Evolutionary conservation across 352 stramenopile species (phyloP), one percentile per base, ranked within the genome.

Genomic region (Phytopythium sindhum): DNA sequence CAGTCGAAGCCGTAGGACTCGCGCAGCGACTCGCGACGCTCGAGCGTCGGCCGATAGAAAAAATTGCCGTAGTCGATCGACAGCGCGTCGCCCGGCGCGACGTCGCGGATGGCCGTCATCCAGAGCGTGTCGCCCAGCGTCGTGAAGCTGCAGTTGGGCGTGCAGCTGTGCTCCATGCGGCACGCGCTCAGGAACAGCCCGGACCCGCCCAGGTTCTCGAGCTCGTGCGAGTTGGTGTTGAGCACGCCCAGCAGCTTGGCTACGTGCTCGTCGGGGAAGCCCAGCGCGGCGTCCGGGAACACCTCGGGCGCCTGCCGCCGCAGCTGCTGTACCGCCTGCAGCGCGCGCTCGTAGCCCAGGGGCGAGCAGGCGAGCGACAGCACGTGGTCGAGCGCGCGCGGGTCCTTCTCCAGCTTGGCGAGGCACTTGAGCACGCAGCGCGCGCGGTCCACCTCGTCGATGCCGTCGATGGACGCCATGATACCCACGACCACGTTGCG

Each of bases 31-130:
- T 67, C 70, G 52, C 81, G 71, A 17, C 84, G 80, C 64, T 93
- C 84, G 0, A 69, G 70, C 14, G 74, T 88, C 10, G 81, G 80
- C 2, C 80, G 78, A 70, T 89, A 93, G 63, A 90, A 90, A 57
- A 90, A 89, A 63, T 91, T 89, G 58, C 79, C 82, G 54, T 89
- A 90, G 70, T 93, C 84, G 57, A 93, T 89, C 28, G 84, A 90
- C 26, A 93, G 68, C 31, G 78, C 73, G 53, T 90, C 77, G 56
- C 81, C 79, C 8, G 72, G 72, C 14, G 70, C 75, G 24, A 93
- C 86, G 21, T 75, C 70, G n/a, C 77, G 72, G 63, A 90, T 89
- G 52, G 84, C 81, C 4, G 81, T 91, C 75, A 93, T 87, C 81
- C 79, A 91, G n/a, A 93, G 67, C 62, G 74, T 77, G 31, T 73